Conservation (phyloP, 176 grass and related monocot genomes). For the Poa pratensis region DNA sequence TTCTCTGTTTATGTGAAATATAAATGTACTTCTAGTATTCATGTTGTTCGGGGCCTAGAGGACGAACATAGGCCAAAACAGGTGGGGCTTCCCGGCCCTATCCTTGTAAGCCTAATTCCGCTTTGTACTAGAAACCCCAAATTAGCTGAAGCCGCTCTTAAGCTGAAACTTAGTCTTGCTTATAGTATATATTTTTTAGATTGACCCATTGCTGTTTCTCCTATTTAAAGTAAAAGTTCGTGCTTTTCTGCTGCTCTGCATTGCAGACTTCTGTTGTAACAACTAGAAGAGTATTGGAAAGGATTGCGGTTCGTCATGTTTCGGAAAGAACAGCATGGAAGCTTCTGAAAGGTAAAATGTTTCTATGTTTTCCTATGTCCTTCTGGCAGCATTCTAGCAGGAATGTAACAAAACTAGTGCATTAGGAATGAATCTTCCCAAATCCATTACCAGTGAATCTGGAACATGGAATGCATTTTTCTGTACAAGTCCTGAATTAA, state of each 20-base stretch:
- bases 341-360: conserved; percentile 80
- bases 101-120: conserved; percentile 14
- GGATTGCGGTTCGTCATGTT: conserved; percentile 73
- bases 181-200: background rate
- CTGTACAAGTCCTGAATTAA: background rate
- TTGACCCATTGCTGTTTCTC: conserved; percentile 23
- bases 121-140: conserved; percentile 33
- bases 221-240: background rate
- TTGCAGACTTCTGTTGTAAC: conserved; percentile 87
- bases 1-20: conserved; percentile 19
- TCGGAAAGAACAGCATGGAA: conserved; percentile 98
- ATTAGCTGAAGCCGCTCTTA: conserved; percentile 30
- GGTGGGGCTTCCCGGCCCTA: background rate
- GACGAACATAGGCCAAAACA: background rate
- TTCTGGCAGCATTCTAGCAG: conserved; percentile 2
- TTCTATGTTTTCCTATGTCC: conserved; percentile 20
- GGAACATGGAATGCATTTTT: conserved; percentile 3
- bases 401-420: background rate
- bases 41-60: conserved; percentile 16
- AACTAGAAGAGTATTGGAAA: conserved; percentile 87
- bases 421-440: background rate
- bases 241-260: conserved; percentile 42
- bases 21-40: conserved; percentile 29
- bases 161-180: background rate
- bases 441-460: too few species aligned